A percentile compares a stretch with the other conserved stretches of the same genome.
These are phyloP conservation scores for Omphalotus guepiniiformis DNA, from an alignment of 768 basidiomycete species.

Conservation along the genomic window DNA sequence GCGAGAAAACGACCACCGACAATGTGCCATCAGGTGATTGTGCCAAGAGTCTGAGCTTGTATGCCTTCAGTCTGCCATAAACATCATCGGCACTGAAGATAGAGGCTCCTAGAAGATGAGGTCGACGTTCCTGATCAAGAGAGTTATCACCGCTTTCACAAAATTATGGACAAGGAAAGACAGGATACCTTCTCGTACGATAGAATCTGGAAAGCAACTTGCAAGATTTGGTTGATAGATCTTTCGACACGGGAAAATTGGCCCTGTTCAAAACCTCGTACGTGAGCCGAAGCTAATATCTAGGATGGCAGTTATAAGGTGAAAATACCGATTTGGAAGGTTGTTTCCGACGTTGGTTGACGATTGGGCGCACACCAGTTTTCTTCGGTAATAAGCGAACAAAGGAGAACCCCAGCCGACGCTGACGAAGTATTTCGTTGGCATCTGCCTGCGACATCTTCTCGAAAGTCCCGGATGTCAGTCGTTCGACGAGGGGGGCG, in stretches of 20 bases:
- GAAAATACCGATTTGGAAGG: conserved; percentile 27
- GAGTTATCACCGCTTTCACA: too few species aligned
- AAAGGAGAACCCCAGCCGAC: conserved; percentile 78
- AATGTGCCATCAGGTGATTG: too few species aligned
- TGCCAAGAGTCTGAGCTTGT: conserved; percentile 59
- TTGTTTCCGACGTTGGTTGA: conserved; percentile 69
- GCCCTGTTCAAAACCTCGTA: too few species aligned
- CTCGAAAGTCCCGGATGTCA: conserved; percentile 67
- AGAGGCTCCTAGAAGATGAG: conserved; percentile 70
- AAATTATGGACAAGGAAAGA: too few species aligned
- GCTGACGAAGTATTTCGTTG: conserved; percentile 60
- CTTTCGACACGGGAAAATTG: conserved; percentile 21
- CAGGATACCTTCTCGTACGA: conserved; percentile 75
- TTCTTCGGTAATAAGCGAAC: conserved; percentile 92
- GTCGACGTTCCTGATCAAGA: conserved; percentile 49
- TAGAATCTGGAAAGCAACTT: conserved; percentile 81
- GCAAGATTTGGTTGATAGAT: conserved; percentile 88
- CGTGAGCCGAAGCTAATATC: not conserved
- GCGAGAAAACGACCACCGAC: conserved; percentile 32
- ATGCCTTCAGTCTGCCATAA: conserved; percentile 65
- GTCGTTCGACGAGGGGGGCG: conserved; percentile 71
- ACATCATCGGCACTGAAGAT: conserved; percentile 83
- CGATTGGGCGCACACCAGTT: conserved; percentile 90
- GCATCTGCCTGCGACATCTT: conserved; percentile 62
- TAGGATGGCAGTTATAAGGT: not conserved